phyloP scores from a whole-genome alignment of 2,329 filamentous ascomycete species.

The Colletotrichum plurivorum region DNA sequence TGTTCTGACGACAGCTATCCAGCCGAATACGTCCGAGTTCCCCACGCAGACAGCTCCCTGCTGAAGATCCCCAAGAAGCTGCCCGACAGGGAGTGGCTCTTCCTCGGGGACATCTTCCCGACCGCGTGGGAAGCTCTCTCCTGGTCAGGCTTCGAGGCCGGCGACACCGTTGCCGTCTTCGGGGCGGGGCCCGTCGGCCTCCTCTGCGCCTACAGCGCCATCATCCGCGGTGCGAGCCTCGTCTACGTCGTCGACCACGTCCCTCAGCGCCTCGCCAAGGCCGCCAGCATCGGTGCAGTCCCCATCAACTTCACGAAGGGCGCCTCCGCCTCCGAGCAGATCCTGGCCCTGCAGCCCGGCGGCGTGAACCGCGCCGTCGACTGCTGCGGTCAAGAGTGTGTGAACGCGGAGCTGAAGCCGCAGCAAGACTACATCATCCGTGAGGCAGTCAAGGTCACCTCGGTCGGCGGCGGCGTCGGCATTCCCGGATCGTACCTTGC shows the following conservation, averaged over 20 bases:
- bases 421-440: conserved; percentile 41
- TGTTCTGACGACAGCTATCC: not conserved
- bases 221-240: conserved; percentile 44
- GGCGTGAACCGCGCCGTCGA: conserved; percentile 44
- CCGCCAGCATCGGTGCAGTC: conserved; percentile 42
- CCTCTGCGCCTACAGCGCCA: conserved; percentile 57
- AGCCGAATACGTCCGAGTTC: conserved; percentile 71
- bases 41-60: conserved; percentile 77
- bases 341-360: conserved; percentile 39
- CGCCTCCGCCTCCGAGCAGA: conserved; percentile 41
- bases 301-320: conserved; percentile 43
- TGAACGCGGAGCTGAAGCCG: conserved; percentile 41
- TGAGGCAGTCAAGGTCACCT: conserved; percentile 41
- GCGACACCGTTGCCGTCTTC: conserved; percentile 74
- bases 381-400: conserved; percentile 41
- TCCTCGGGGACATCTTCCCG: conserved; percentile 61
- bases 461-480: conserved; percentile 43
- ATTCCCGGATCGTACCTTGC: conserved; percentile 43
- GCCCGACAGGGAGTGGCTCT: conserved; percentile 72
- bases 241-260: conserved; percentile 46
- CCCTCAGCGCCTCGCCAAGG: conserved; percentile 42
- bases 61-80: conserved; percentile 74
- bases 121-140: conserved; percentile 70
- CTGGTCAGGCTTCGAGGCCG: conserved; percentile 70
- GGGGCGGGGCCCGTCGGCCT: conserved; percentile 75